These are phyloP conservation scores for Epichloe amarillans DNA, from an alignment of 2,329 filamentous ascomycete genomes.

Conservation along the genomic window DNA sequence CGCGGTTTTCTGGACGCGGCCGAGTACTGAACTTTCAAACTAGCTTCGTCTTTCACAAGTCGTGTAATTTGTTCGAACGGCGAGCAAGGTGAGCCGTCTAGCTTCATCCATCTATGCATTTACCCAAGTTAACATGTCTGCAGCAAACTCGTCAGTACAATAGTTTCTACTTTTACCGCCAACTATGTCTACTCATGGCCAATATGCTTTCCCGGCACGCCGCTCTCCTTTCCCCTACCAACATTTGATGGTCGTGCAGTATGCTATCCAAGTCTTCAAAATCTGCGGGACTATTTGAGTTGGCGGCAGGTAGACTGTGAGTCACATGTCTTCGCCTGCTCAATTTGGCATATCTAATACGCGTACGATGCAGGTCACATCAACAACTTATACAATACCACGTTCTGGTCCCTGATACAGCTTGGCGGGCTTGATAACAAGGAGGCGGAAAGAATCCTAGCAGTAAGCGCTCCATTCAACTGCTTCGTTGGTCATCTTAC, in stretches of 20 bases:
- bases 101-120: not conserved
- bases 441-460: constrained; percentile 69
- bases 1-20: not conserved
- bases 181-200: constrained; percentile 80
- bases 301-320: constrained; percentile 95
- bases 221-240: constrained; percentile 61
- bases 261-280: constrained; percentile 69
- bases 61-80: constrained; percentile 71
- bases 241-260: constrained; percentile 90
- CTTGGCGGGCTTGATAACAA: constrained; percentile 60
- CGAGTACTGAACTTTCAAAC: constrained; percentile 5
- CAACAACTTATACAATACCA: constrained; percentile 97
- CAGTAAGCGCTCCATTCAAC: constrained; percentile 30
- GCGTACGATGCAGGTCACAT: constrained; percentile 58
- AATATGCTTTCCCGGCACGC: constrained; percentile 56
- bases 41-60: constrained; percentile 82
- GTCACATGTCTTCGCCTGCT: constrained; percentile 13
- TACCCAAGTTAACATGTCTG: not conserved
- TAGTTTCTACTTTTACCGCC: constrained; percentile 86
- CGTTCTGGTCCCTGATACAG: constrained; percentile 82
- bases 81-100: constrained; percentile 50
- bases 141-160: constrained; percentile 81
- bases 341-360: constrained; percentile 10
- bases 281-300: constrained; percentile 86
- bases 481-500: not conserved